Percentiles rank a stretch among this genome's conserved stretches.
phyloP scores from a whole-genome alignment of 2,329 filamentous ascomycete genomes.

The Cordyceps cicadae region DNA sequence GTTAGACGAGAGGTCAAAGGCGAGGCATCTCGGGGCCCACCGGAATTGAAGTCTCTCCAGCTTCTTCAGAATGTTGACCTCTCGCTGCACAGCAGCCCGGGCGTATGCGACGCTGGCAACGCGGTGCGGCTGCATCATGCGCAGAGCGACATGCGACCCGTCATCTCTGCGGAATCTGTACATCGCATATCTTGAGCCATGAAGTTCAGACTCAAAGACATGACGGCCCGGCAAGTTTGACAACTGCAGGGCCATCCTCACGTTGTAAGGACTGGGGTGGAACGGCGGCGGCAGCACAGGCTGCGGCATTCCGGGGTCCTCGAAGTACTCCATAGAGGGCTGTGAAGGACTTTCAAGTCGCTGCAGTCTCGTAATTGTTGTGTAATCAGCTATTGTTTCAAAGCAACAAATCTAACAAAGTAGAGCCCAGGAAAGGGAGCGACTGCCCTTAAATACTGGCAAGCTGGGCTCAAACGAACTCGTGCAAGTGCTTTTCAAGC shows the following conservation, averaged over 20 bases:
- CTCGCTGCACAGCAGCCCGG: not conserved
- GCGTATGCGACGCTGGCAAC: not conserved
- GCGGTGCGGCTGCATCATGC: not conserved
- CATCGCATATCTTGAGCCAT: not conserved
- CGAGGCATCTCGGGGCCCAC: not conserved
- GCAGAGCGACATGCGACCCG: not conserved
- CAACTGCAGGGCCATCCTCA: not conserved
- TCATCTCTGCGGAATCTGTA: not conserved
- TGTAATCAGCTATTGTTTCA: not conserved
- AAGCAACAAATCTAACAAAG: not conserved
- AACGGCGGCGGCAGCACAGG: not conserved
- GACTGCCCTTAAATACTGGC: not conserved
- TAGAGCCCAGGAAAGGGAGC: not conserved
- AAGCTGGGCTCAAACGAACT: not conserved
- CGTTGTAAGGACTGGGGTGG: not conserved
- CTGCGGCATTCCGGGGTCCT: not conserved
- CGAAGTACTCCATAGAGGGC: not conserved
- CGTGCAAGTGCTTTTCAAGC: not conserved
- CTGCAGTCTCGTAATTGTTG: too few relatives aligned
- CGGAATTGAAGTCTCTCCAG: not conserved
- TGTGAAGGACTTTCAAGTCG: too few relatives aligned
- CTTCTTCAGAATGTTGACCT: not conserved
- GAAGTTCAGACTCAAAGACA: not conserved
- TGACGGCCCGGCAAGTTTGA: not conserved
- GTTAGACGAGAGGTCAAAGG: not conserved